These are phyloP conservation scores for Acidiella bohemica DNA, from an alignment of 495 filamentous ascomycete species.

Conservation along the genomic window DNA sequence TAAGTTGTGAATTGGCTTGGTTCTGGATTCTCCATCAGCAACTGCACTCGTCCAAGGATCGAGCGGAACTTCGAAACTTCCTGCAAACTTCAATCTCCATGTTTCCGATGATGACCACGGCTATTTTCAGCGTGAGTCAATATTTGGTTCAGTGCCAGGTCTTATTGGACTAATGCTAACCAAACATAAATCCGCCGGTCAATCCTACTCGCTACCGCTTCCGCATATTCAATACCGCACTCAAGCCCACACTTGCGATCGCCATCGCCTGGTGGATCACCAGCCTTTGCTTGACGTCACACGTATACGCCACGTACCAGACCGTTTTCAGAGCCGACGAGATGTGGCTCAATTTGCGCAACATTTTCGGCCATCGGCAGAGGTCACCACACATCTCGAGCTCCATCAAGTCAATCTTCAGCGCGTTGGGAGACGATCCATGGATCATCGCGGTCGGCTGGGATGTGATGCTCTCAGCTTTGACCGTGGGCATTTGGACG, in stretches of 20 bases:
- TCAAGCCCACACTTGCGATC: neutral
- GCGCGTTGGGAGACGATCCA: constrained; percentile 4
- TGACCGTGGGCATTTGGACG: neutral
- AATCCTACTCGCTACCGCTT: no score
- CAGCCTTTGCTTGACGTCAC: neutral
- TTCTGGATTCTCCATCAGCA: neutral
- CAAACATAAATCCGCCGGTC: no score
- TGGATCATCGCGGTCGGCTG: constrained; percentile 9
- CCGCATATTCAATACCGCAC: no score
- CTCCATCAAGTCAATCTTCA: constrained; percentile 1
- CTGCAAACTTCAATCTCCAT: no score
- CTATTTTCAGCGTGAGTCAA: no score
- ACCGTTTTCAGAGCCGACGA: neutral
- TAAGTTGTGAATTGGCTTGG: neutral
- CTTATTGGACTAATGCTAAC: no score
- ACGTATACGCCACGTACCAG: neutral
- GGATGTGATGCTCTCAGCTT: constrained; percentile 8
- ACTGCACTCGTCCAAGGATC: neutral
- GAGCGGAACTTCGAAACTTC: neutral
- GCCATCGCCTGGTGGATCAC: neutral
- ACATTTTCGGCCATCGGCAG: no score
- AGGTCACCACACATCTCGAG: neutral
- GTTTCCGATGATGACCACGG: no score
- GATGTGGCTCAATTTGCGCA: neutral
- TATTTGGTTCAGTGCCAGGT: no score